Conservation (phyloP, 805 yeast genomes). For the Sungouiozyma ichnusensis region DNA sequence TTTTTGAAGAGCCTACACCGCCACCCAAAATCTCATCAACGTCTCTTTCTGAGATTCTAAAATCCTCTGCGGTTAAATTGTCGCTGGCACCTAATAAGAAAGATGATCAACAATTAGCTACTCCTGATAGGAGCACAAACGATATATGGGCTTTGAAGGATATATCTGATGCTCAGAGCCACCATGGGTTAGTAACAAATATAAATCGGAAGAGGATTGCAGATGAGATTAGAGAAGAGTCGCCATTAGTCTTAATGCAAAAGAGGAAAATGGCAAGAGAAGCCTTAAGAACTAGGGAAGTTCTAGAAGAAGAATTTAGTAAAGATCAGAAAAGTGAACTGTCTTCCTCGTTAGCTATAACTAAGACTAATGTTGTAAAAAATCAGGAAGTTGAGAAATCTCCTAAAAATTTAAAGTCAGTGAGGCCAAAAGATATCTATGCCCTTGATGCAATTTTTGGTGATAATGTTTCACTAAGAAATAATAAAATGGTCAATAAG, state of each 20-base stretch:
- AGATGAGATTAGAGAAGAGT: slow-evolving; percentile 10
- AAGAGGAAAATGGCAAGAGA: slow-evolving; percentile 16
- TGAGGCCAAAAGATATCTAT: slow-evolving; percentile 13
- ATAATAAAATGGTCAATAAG: background rate
- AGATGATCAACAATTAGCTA: background rate
- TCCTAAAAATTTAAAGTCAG: slow-evolving; percentile 4
- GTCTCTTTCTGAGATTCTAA: background rate
- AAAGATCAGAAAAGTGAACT: slow-evolving; percentile 2
- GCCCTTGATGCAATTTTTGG: slow-evolving; percentile 20
- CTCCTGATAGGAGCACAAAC: background rate
- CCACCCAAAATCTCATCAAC: background rate
- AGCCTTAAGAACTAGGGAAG: slow-evolving; percentile 10
- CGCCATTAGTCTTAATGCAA: slow-evolving; percentile 18
- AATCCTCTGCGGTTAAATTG: background rate
- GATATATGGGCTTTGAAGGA: background rate
- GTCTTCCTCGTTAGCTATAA: slow-evolving; percentile 12
- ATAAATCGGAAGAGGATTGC: background rate
- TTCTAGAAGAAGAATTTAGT: slow-evolving; percentile 8
- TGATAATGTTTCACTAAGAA: background rate
- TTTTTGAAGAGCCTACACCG: background rate
- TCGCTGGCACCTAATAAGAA: background rate
- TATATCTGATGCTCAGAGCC: background rate
- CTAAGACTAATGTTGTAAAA: slow-evolving; percentile 5
- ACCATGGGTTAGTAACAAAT: background rate
- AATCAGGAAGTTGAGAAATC: background rate